Percentiles rank a stretch among this genome's conserved stretches.
These are phyloP conservation scores for Monilinia polystroma DNA, from an alignment of 2,329 filamentous ascomycete genomes.

Conservation along the genomic window DNA sequence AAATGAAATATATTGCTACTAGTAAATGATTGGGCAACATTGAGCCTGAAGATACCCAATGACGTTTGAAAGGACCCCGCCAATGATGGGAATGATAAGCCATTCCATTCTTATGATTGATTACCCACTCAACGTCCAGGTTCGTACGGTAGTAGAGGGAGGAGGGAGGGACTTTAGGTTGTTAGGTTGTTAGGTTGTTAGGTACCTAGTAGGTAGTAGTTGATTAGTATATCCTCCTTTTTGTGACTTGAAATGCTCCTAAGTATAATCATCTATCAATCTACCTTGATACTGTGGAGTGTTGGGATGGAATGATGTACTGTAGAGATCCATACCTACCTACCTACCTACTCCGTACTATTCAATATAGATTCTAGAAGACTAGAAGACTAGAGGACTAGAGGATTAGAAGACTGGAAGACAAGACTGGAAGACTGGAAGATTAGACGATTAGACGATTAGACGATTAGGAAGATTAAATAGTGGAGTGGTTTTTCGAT, in stretches of 20 bases:
- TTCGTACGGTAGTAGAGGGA: no score
- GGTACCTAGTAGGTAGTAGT: no score
- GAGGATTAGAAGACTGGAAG: not conserved
- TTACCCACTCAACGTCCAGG: no score
- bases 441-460: constrained; percentile 16
- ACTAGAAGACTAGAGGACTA: no score
- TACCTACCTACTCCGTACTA: no score
- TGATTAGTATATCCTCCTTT: no score
- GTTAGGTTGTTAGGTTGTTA: no score
- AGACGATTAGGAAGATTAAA: not conserved
- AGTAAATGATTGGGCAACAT: constrained; percentile 5
- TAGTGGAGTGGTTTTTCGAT: constrained; percentile 2
- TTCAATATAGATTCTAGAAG: constrained; percentile 10
- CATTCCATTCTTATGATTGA: not conserved
- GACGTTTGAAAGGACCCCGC: constrained; percentile 12
- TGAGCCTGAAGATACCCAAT: constrained; percentile 19
- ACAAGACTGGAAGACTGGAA: not conserved
- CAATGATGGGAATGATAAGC: not conserved
- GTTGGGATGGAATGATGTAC: not conserved
- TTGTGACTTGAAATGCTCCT: not conserved
- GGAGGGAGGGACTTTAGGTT: no score
- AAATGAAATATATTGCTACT: not conserved
- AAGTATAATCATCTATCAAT: no score
- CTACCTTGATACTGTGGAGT: not conserved
- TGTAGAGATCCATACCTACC: no score